Evolutionary conservation across 345 rosid species (phyloP), one percentile per base, ranked within the genome.

Genomic region (Boechera stricta): DNA sequence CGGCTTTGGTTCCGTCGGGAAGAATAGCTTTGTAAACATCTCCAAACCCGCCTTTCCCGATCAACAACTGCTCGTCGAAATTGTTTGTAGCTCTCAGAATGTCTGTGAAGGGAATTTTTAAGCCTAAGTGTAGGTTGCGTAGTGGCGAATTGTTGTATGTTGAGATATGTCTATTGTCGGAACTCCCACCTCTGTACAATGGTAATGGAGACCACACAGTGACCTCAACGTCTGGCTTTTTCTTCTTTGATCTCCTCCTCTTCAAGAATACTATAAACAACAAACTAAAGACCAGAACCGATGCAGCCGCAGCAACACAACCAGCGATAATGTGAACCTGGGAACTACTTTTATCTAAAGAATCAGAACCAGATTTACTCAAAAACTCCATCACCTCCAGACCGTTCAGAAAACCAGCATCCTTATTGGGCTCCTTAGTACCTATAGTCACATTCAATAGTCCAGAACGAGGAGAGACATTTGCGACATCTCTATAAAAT

Each of bases 381-480:
- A 89, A 66, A 41, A 88, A 80, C 88, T 89, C 89, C 44, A 91
- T 83, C 33, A 93, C 54, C 80, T 91, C 97, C 8, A 88, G 28
- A 57, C 97, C 97, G 38, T 88, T 91, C 0, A 91, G 83, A 71
- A 87, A 84, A 4, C 84, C 94, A 7, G 9, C 42, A 58, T 85
- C 80, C 2, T 72, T 62, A 1, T 10, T 1, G 1, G 71, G 31
- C 0, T 82, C 77, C 13, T 67, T 49, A 4, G 41, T 31, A 16
- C 72, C 33, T 12, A 89, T 5, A 29, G 82, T 76, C 24, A 89
- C 84, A 26, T 90, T 86, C 13, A 93, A 83, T 16, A 85, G 69
- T 0, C 84, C 84, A 82, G 91, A 87, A 81, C 72, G 80, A 39
- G 68, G 92, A 10, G 95, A 81, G 41, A 77, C 78, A 35, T 84